These are phyloP conservation scores for Coniferiporia sulphurascens DNA, from an alignment of 1,284 basidiomycete genomes.

Conservation along the genomic window DNA sequence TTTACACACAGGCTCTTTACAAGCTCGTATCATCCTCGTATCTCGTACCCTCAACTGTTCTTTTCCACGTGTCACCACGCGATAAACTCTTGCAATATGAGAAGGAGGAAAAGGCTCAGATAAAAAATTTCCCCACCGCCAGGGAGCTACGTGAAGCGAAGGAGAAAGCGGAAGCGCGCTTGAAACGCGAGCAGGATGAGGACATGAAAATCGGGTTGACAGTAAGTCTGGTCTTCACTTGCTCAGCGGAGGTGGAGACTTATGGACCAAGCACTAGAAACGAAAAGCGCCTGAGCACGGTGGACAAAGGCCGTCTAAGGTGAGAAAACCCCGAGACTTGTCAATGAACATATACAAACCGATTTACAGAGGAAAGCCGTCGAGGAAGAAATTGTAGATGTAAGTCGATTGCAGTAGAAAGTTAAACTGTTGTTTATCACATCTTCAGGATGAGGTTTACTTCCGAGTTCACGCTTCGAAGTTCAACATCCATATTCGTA, in stretches of 20 bases:
- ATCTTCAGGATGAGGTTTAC: conserved; percentile 58
- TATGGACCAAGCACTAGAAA: conserved; percentile 41
- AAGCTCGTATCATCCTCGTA: conserved; percentile 63
- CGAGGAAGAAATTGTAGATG: conserved; percentile 63
- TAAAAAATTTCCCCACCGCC: conserved; percentile 67
- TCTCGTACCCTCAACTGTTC: conserved; percentile 65
- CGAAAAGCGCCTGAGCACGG: conserved; percentile 49
- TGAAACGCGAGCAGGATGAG: conserved; percentile 67
- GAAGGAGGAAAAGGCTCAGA: conserved; percentile 65
- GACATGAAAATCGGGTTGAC: conserved; percentile 61
- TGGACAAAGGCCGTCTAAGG: conserved; percentile 47
- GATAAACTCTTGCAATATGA: conserved; percentile 75
- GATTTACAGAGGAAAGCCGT: conserved; percentile 46
- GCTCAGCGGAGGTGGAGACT: conserved; percentile 1
- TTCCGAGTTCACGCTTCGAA: conserved; percentile 86
- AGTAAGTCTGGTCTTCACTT: conserved; percentile 37
- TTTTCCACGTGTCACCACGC: conserved; percentile 69
- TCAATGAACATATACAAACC: conserved; percentile 6
- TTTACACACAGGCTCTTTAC: conserved; percentile 55
- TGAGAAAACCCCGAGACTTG: conserved; percentile 24
- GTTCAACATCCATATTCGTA: conserved; percentile 86
- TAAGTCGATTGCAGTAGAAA: conserved; percentile 32
- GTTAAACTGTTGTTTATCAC: not conserved
- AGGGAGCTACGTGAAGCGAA: conserved; percentile 68
- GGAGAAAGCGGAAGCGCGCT: conserved; percentile 53